A percentile compares a stretch with the other conserved stretches of the same genome.
Evolutionary conservation across 345 rosid genomes (phyloP).

Genomic region (Eutrema heterophyllum): DNA sequence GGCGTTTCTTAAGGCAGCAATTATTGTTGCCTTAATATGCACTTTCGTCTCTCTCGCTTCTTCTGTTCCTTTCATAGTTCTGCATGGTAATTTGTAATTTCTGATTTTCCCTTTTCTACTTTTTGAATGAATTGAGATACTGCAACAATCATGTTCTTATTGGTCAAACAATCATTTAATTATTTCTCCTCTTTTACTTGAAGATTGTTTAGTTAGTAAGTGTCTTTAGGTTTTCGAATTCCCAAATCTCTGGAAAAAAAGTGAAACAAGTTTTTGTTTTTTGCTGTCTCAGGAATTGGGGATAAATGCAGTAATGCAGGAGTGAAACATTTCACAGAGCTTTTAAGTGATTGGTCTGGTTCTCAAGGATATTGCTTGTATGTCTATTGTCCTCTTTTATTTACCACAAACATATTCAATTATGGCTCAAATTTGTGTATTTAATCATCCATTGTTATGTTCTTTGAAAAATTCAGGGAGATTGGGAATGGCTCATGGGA

Average conservation of each 20-base stretch:
- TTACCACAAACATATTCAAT: background rate
- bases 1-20: conserved; percentile 5
- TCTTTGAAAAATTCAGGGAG: conserved; percentile 40
- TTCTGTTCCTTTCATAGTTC: conserved; percentile 68
- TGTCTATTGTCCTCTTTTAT: conserved; percentile 14
- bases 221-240: background rate
- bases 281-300: conserved; percentile 49
- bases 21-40: conserved; percentile 8
- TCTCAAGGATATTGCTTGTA: conserved; percentile 90
- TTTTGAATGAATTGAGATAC: background rate
- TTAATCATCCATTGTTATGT: background rate
- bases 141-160: background rate
- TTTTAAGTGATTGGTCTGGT: conserved; percentile 66
- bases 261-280: background rate
- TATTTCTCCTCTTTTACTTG: background rate
- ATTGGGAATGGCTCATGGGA: conserved; percentile 93
- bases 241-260: background rate
- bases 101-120: background rate
- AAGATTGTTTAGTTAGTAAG: background rate
- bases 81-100: conserved; percentile 48
- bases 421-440: background rate
- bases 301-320: conserved; percentile 66
- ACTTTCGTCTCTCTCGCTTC: conserved; percentile 29
- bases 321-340: conserved; percentile 53
- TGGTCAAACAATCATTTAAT: background rate